Evolutionary conservation across 140 eudicot species (phyloP).

Genomic region (Stevia rebaudiana): DNA sequence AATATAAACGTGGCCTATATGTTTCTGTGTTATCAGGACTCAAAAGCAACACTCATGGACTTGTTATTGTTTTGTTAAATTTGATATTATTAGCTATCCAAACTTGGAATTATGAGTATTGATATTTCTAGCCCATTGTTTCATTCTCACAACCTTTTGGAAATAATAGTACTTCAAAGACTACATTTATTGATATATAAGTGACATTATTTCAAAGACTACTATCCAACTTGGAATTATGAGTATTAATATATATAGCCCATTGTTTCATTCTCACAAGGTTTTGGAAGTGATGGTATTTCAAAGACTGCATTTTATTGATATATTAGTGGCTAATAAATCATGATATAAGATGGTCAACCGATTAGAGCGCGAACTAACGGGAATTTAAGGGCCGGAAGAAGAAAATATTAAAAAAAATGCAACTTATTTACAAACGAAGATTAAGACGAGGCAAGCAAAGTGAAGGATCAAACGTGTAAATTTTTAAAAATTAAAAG

Average conservation of each 20-base stretch:
- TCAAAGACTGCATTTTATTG: no score
- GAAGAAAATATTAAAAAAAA: no score
- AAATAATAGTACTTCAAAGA: no score
- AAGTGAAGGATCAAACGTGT: no score
- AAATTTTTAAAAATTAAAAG: no score
- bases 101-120: not conserved
- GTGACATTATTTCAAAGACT: no score
- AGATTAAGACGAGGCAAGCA: no score
- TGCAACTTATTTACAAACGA: no score
- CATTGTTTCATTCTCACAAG: slow-evolving; percentile 10
- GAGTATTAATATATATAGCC: not conserved
- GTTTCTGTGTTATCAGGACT: slow-evolving; percentile 13
- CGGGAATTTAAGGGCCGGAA: no score
- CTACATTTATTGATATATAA: not conserved
- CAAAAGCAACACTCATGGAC: not conserved
- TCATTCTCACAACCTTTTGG: slow-evolving; percentile 9
- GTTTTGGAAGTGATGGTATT: not conserved
- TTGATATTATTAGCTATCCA: not conserved
- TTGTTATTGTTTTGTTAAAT: not conserved
- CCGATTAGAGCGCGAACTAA: not conserved
- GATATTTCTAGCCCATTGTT: slow-evolving; percentile 5
- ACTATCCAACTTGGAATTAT: slow-evolving; percentile 3
- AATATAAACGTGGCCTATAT: slow-evolving; percentile 13
- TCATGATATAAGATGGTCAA: not conserved
- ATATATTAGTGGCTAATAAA: not conserved